Percentiles rank a stretch among this genome's conserved stretches.
These are phyloP conservation scores for Apophysomyces variabilis DNA, from an alignment of 371 early-diverging fungal genomes.

Conservation along the genomic window DNA sequence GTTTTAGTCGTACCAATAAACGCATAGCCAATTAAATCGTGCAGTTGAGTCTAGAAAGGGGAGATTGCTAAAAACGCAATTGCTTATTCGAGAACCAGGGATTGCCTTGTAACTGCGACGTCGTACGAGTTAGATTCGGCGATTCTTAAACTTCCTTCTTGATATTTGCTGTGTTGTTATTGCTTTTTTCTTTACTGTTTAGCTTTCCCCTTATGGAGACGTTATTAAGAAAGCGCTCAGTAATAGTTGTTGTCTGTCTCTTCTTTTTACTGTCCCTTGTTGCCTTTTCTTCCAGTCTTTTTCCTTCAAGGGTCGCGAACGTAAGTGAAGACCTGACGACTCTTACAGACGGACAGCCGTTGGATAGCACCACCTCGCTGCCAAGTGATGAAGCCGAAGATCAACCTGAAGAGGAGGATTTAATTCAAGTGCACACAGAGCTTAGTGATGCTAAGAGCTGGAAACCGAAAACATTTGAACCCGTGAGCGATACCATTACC, in stretches of 20 bases:
- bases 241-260: conserved; percentile 13
- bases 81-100: not conserved
- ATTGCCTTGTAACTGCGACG: not conserved
- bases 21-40: too few relatives aligned
- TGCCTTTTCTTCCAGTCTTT: conserved; percentile 19
- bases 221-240: conserved; percentile 16
- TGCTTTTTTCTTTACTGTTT: conserved; percentile 3
- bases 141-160: not conserved
- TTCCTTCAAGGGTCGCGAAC: conserved; percentile 10
- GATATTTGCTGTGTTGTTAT: not conserved
- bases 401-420: conserved; percentile 14
- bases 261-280: conserved; percentile 20
- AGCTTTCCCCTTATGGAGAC: conserved; percentile 10
- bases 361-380: not conserved
- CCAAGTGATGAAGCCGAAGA: not conserved
- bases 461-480: conserved; percentile 27
- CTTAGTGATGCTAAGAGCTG: conserved; percentile 17
- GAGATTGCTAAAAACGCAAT: not conserved
- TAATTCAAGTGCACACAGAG: conserved; percentile 12
- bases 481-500: conserved; percentile 11
- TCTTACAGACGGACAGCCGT: not conserved
- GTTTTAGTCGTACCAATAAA: too few relatives aligned
- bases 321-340: not conserved
- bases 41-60: not conserved
- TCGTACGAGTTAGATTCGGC: not conserved